These are phyloP conservation scores for Calocybe indica DNA, from an alignment of 768 basidiomycete genomes.

Conservation along the genomic window DNA sequence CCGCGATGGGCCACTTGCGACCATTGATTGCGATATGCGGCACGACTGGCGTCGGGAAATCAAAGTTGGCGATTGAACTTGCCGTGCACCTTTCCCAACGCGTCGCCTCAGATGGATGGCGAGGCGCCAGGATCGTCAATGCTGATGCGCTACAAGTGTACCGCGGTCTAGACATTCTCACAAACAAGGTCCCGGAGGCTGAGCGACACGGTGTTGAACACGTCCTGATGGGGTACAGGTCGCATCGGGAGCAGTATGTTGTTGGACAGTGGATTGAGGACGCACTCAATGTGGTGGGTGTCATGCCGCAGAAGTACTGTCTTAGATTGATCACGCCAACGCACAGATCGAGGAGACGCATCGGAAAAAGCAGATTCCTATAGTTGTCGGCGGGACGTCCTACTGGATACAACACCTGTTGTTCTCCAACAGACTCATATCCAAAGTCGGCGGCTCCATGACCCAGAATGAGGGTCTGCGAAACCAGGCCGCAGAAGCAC, in stretches of 20 bases:
- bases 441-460: constrained; percentile 13
- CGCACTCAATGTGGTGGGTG: constrained; percentile 66
- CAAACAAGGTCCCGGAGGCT: constrained; percentile 79
- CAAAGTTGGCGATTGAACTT: constrained; percentile 84
- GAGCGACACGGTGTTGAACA: constrained; percentile 84
- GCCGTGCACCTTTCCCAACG: constrained; percentile 51
- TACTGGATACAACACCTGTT: constrained; percentile 98
- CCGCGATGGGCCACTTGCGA: constrained; percentile 31
- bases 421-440: constrained; percentile 70
- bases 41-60: constrained; percentile 95
- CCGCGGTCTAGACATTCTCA: constrained; percentile 84
- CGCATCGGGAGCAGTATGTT: constrained; percentile 82
- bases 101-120: constrained; percentile 33
- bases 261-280: constrained; percentile 87
- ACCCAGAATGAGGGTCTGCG: background rate
- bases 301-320: background rate
- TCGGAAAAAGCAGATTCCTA: constrained; percentile 58
- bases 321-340: constrained; percentile 4
- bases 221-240: constrained; percentile 82
- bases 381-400: constrained; percentile 92
- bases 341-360: constrained; percentile 74
- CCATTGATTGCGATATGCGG: constrained; percentile 86
- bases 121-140: constrained; percentile 77
- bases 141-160: constrained; percentile 99
- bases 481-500: background rate